Evolutionary conservation across 441 rosid genomes (phyloP).

Genomic region (Adansonia gregorii): DNA sequence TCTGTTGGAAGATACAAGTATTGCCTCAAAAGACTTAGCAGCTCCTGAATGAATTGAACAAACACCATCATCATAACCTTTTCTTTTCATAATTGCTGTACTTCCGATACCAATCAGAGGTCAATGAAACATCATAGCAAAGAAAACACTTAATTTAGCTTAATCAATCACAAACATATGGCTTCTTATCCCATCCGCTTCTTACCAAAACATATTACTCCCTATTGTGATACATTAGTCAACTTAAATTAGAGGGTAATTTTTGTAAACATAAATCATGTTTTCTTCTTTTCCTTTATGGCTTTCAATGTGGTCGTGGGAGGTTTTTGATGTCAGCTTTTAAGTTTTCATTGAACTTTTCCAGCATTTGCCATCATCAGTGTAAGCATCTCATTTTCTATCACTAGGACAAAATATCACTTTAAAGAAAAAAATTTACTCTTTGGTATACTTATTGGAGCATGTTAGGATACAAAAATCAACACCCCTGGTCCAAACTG

Average conservation of each 20-base stretch:
- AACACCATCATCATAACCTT: conserved; percentile 8
- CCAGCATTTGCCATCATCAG: not conserved
- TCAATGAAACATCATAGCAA: not conserved
- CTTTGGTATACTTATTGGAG: not conserved
- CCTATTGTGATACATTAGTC: too few relatives aligned
- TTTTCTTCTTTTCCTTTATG: not conserved
- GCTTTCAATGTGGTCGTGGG: not conserved
- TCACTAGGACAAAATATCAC: not conserved
- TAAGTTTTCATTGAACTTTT: too few relatives aligned
- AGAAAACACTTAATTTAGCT: not conserved
- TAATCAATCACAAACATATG: not conserved
- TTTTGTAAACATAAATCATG: too few relatives aligned
- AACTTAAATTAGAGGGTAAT: too few relatives aligned
- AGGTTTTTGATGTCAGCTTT: not conserved
- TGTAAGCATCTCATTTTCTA: not conserved
- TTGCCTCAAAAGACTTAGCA: conserved; percentile 71
- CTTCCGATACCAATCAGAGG: not conserved
- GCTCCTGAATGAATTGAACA: conserved; percentile 57
- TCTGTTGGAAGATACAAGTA: conserved; percentile 67
- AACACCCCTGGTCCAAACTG: conserved; percentile 15
- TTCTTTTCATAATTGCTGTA: conserved; percentile 3
- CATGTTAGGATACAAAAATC: not conserved
- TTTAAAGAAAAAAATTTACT: not conserved
- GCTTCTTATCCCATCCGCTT: too few relatives aligned
- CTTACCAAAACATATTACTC: too few relatives aligned